Percentiles rank a stretch among this genome's conserved stretches.
These are phyloP conservation scores for Aspergillus melleus DNA, from an alignment of 2,329 filamentous ascomycete species.

Conservation along the genomic window DNA sequence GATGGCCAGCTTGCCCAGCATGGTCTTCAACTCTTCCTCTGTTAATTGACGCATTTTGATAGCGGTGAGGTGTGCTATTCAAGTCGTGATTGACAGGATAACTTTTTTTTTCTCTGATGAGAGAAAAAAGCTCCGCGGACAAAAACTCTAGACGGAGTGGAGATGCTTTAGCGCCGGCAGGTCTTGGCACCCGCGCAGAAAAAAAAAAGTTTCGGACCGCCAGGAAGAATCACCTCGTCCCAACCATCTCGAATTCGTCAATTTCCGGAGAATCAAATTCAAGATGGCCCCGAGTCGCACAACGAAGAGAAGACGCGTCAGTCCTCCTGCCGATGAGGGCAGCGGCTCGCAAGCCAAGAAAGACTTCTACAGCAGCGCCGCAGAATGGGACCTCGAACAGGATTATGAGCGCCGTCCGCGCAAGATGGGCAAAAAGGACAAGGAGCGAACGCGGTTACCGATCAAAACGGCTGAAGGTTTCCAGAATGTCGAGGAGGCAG, in stretches of 20 bases:
- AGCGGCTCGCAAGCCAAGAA: slow-evolving; percentile 28
- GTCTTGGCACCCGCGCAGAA: slow-evolving; percentile 30
- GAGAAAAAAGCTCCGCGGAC: slow-evolving; percentile 22
- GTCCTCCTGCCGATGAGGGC: slow-evolving; percentile 44
- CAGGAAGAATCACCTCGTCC: neutral
- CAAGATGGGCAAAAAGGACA: slow-evolving; percentile 56
- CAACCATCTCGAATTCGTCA: neutral
- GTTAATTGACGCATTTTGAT: slow-evolving; percentile 74
- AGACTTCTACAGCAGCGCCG: slow-evolving; percentile 70
- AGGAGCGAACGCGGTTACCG: slow-evolving; percentile 3
- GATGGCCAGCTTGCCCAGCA: slow-evolving; percentile 90
- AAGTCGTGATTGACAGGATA: neutral
- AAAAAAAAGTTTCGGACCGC: slow-evolving; percentile 25
- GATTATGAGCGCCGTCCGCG: slow-evolving; percentile 80
- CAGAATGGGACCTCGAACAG: slow-evolving; percentile 88
- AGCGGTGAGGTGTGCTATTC: neutral
- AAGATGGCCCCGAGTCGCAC: slow-evolving; percentile 50
- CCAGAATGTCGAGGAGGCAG: slow-evolving; percentile 46
- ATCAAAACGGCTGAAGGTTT: slow-evolving; percentile 85
- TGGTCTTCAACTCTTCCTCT: slow-evolving; percentile 62
- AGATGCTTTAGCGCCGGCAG: slow-evolving; percentile 11
- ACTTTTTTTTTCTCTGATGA: neutral
- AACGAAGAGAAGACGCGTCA: slow-evolving; percentile 53
- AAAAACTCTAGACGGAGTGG: slow-evolving; percentile 23
- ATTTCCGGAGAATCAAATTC: slow-evolving; percentile 8